These are phyloP conservation scores for Fusarium pseudocircinatum DNA, from an alignment of 2,329 filamentous ascomycete species.

Conservation along the genomic window DNA sequence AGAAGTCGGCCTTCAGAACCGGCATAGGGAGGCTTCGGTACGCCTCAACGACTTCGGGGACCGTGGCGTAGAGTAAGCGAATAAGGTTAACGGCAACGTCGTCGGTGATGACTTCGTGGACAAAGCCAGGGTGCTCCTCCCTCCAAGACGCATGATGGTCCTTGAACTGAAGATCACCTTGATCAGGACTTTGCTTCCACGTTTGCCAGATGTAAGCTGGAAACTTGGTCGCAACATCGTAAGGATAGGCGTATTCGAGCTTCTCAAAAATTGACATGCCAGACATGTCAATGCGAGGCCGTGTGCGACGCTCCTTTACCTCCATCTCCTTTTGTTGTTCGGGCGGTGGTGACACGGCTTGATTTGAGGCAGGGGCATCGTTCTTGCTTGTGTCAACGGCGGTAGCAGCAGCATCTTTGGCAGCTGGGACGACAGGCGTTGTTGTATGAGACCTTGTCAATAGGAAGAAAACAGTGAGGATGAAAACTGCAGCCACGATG, in stretches of 20 bases:
- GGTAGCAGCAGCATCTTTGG: constrained; percentile 27
- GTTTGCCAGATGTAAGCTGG: constrained; percentile 99
- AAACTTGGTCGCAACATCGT: constrained; percentile 88
- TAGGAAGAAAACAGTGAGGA: constrained; percentile 76
- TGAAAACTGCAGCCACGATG: constrained; percentile 73
- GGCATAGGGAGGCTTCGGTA: constrained; percentile 78
- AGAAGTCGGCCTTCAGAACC: constrained; percentile 82
- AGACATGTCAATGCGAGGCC: constrained; percentile 72
- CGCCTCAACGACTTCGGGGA: constrained; percentile 81
- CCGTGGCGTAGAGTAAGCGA: constrained; percentile 83
- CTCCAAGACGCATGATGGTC: constrained; percentile 91
- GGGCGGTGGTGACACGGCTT: constrained; percentile 25
- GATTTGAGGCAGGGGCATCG: constrained; percentile 36
- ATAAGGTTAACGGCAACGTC: constrained; percentile 83
- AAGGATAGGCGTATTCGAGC: constrained; percentile 92
- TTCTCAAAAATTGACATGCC: constrained; percentile 80
- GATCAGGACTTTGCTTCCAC: constrained; percentile 88
- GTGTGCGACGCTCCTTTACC: constrained; percentile 37
- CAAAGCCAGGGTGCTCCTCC: constrained; percentile 84
- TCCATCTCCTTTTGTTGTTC: constrained; percentile 33
- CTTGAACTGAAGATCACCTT: constrained; percentile 81
- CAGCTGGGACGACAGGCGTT: constrained; percentile 26
- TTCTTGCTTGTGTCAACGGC: constrained; percentile 27
- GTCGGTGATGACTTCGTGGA: constrained; percentile 98
- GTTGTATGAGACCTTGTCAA: constrained; percentile 68